Base-by-base conservation (phyloP, 495 filamentous ascomycete species). In the Hypoxylon intermedium region DNA sequence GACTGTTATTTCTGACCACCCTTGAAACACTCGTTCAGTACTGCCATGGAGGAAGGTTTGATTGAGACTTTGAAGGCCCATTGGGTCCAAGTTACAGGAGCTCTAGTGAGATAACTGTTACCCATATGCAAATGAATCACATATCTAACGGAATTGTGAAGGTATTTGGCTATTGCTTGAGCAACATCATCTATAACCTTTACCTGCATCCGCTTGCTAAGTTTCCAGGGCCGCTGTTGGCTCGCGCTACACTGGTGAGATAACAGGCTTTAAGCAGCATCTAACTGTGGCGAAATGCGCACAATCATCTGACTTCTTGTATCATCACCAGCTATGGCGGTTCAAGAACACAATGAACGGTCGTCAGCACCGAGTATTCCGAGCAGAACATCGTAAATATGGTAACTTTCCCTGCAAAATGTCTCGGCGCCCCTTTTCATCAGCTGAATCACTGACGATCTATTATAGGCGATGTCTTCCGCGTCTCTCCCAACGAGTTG, bases 401-500 rank as follows among this genome's bases (percentile, higher is more conserved):
- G 58, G 62, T 59, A 33, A 5, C 1, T 12, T 16, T 13, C 9
- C 28, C 23, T 46, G 5, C 21, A 31, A 18, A 15, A 9, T 16
- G 24, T 16, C 26, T 24, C 28, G 12, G 13, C 16, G 13, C 44
- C 26, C 1, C 42, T 13, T n/a, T 34, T 48, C 15, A 9, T 34
- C 24, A 30, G 43, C 43, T 18, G 18, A 24, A 49, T 11, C 18
- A 13, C 15, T 13, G 3, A 0, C 15, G 13, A 36, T 31, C 5
- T 0, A 3, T 12, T 21, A 19, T 28, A 71, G 65, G 80, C 5
- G 51, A 72, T 9, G 68, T 80, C 4, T 75, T 82, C 9, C 70
- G 79, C 0, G 74, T 78, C 20, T 73, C 70, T 2, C 80, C 80
- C 0, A 71, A 79, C 31, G 76, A 80, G 47, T 63, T 83, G 6